Evolutionary conservation across 2,329 filamentous ascomycete species (phyloP), one percentile per base, ranked within the genome.

Genomic region (Aspergillus aculeatinus): DNA sequence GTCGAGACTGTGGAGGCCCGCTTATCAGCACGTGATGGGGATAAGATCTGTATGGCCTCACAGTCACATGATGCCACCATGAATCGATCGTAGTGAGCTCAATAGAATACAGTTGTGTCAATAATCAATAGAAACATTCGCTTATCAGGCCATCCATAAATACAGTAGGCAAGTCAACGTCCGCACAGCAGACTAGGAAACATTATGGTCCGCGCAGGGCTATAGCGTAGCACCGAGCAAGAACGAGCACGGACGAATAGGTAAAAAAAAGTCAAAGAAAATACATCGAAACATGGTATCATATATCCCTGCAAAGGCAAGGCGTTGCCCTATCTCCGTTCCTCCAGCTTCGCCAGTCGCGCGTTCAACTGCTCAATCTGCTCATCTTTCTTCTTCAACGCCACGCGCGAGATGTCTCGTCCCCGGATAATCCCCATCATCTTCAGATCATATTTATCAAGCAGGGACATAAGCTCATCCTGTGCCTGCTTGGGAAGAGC

Each of bases 291-390:
- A 31, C 39, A 49, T 48, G 47, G 27, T 54, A 56, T 56, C 50
- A 52, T 29, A 55, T 48, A 5, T 25, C 58, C 31, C 70, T 64
- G 65, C 68, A 51, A 72, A 77, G 67, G 79, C 64, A 57, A 74
- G 58, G 70, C 56, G 81, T 77, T 29, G 7, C 27, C 14, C 81
- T 70, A 82, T 48, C 79, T 72, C 69, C 87, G 83, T 14, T 80
- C 80, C 69, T 87, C 82, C 39, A 89, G 71, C 12, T 76, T 77
- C 5, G 73, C 75, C 81, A 96, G 79, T 66, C 88, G 78, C 70
- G 90, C 78, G 78, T 87, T 83, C 76, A 96, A 76, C 74, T 90
- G 80, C 73, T 82, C 75, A 72, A 89, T 79, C 77, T 87, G 77
- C 71, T 85, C 75, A 79, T 94, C 88, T 64, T 87, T 87, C 4